Percentiles rank a stretch among this genome's conserved stretches.
Evolutionary conservation across 176 grass and related monocot species (phyloP).

Genomic region (Thalia dealbata): DNA sequence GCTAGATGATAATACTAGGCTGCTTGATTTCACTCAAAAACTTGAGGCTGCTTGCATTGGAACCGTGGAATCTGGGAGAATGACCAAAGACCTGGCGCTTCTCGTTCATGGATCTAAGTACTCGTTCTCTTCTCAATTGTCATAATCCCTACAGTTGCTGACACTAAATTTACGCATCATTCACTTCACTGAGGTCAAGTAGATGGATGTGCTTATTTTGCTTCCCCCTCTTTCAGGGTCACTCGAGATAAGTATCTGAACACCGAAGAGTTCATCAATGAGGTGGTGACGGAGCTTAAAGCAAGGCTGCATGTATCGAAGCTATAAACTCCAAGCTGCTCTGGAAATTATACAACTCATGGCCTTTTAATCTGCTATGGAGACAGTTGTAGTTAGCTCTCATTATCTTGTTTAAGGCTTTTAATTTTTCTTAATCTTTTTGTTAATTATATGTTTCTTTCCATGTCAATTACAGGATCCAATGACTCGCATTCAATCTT

Average conservation of each 20-base stretch:
- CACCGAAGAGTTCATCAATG: constrained; percentile 12
- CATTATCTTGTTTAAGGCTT: background rate
- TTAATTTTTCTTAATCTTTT: background rate
- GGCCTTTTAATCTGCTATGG: background rate
- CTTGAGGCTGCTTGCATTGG: constrained; percentile 85
- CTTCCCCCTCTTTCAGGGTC: background rate
- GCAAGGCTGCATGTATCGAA: background rate
- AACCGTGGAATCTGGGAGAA: constrained; percentile 85
- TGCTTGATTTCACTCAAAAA: constrained; percentile 66
- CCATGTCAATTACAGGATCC: background rate
- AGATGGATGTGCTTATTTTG: background rate
- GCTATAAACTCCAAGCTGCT: background rate
- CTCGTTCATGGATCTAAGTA: constrained; percentile 86
- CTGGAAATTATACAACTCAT: background rate
- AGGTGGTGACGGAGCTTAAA: background rate
- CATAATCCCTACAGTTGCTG: background rate
- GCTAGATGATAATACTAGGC: constrained; percentile 60
- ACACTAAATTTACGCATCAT: background rate
- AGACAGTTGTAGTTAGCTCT: background rate
- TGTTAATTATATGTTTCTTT: background rate
- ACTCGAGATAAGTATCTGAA: constrained; percentile 12
- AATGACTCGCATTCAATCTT: background rate
- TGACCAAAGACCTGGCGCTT: constrained; percentile 98
- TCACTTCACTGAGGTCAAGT: background rate
- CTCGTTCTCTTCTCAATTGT: background rate